These are phyloP conservation scores for Xylaria longipes DNA, from an alignment of 495 filamentous ascomycete species.

Conservation along the genomic window DNA sequence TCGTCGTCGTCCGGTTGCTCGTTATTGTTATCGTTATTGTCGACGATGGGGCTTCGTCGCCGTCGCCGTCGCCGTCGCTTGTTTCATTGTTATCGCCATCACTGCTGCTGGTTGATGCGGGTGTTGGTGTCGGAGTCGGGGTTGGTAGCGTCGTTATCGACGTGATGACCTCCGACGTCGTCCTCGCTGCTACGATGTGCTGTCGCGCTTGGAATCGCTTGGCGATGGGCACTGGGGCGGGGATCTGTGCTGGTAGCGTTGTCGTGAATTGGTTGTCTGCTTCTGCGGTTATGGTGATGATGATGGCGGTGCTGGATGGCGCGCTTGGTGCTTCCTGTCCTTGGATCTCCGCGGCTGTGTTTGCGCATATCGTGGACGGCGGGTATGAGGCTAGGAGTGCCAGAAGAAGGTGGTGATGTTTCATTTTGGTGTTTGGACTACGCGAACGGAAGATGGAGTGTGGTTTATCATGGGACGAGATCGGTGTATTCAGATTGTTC, in stretches of 20 bases:
- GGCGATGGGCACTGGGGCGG: background rate
- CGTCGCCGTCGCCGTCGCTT: background rate
- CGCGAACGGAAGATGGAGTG: background rate
- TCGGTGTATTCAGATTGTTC: background rate
- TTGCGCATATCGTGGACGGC: background rate
- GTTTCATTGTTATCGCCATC: background rate
- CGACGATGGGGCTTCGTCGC: background rate
- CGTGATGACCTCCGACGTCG: background rate
- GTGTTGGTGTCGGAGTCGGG: background rate
- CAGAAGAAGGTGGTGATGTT: conserved; percentile 7
- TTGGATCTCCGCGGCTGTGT: background rate
- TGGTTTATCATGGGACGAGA: background rate
- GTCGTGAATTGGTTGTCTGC: background rate
- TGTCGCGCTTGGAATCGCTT: conserved; percentile 3
- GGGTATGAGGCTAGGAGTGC: background rate
- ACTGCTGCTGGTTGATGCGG: background rate
- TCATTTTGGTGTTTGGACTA: background rate
- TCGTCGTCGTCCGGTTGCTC: conserved; percentile 16
- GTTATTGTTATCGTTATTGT: conserved; percentile 20
- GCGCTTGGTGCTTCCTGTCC: background rate
- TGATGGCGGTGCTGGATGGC: too few species aligned
- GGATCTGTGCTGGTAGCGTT: background rate
- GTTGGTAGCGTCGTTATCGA: background rate
- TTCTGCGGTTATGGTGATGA: background rate
- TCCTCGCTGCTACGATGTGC: background rate